Evolutionary conservation across 805 yeast species (phyloP).

Genomic region (Starmerella cellae): DNA sequence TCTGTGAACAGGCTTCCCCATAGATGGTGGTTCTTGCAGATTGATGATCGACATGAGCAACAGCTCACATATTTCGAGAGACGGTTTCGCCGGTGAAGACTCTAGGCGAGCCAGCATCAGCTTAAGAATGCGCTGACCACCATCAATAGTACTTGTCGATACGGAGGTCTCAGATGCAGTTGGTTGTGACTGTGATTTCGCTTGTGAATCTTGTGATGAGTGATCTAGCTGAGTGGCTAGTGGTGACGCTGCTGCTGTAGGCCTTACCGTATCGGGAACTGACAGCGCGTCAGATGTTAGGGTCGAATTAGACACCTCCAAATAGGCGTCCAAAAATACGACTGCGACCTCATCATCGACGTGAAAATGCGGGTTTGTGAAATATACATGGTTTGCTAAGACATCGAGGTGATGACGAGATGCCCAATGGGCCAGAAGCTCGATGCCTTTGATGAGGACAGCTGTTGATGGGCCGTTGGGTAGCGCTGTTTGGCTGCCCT

Average conservation of each 20-base stretch:
- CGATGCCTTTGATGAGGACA: slow-evolving; percentile 2
- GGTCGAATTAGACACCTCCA: slow-evolving; percentile 9
- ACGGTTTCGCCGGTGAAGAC: slow-evolving; percentile 4
- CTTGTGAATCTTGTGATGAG: background rate
- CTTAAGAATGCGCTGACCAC: slow-evolving; percentile 15
- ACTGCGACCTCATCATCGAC: slow-evolving; percentile 10
- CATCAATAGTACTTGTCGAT: background rate
- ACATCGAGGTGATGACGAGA: slow-evolving; percentile 1
- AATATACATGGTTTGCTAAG: slow-evolving; percentile 10
- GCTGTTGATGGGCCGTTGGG: slow-evolving; percentile 1
- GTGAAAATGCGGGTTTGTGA: slow-evolving; percentile 14
- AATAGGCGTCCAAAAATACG: slow-evolving; percentile 18
- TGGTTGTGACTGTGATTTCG: background rate
- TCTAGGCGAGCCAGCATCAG: slow-evolving; percentile 3
- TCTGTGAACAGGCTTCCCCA: slow-evolving; percentile 6
- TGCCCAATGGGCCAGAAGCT: slow-evolving; percentile 1
- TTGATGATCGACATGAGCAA: slow-evolving; percentile 22
- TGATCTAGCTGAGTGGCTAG: background rate
- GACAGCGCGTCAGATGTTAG: background rate
- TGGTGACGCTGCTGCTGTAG: background rate
- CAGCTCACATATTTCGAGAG: slow-evolving; percentile 23
- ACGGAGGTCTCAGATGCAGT: background rate
- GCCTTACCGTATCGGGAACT: background rate
- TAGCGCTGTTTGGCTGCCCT: slow-evolving; percentile 2
- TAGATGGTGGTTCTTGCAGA: slow-evolving; percentile 18